Percentiles rank a stretch among this genome's conserved stretches.
Conservation (phyloP, 1,139 yeast species). For the Casaregolazyma lundiana region DNA sequence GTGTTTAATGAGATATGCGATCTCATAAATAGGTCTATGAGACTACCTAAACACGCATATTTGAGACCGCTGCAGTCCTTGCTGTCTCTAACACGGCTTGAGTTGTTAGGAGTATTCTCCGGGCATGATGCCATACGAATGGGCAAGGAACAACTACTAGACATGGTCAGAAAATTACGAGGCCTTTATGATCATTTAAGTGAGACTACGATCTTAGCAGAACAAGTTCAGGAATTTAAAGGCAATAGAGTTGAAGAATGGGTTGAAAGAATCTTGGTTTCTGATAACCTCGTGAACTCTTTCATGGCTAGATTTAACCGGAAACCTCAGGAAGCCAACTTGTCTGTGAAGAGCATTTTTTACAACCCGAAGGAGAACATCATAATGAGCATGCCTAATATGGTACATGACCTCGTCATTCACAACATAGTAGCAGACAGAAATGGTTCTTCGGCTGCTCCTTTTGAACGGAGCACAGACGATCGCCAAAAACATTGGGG, state of each 20-base stretch:
- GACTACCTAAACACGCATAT: slow-evolving; percentile 51
- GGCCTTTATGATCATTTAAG: slow-evolving; percentile 1
- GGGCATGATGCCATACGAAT: background rate
- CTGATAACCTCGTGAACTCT: background rate
- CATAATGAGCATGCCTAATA: background rate
- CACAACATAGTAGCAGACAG: background rate
- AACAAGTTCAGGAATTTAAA: background rate
- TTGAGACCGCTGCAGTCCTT: slow-evolving; percentile 55
- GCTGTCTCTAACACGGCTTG: slow-evolving; percentile 29
- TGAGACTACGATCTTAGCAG: background rate
- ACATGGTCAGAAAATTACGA: background rate
- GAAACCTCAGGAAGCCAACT: background rate
- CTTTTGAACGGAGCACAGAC: too few relatives aligned
- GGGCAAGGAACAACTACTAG: background rate
- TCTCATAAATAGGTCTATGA: slow-evolving; percentile 38
- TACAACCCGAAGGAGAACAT: too few relatives aligned
- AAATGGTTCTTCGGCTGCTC: too few relatives aligned
- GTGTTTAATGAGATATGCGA: slow-evolving; percentile 43
- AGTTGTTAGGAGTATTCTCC: slow-evolving; percentile 11
- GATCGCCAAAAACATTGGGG: background rate
- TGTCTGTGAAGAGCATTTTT: too few relatives aligned
- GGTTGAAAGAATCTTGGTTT: background rate
- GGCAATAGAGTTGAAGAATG: slow-evolving; percentile 1
- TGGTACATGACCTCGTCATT: background rate
- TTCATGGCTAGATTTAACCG: background rate